Percentiles rank a stretch among this genome's conserved stretches.
These are phyloP conservation scores for Loxodes magnus DNA, from an alignment of 73 alveolate genomes.

Conservation along the genomic window DNA sequence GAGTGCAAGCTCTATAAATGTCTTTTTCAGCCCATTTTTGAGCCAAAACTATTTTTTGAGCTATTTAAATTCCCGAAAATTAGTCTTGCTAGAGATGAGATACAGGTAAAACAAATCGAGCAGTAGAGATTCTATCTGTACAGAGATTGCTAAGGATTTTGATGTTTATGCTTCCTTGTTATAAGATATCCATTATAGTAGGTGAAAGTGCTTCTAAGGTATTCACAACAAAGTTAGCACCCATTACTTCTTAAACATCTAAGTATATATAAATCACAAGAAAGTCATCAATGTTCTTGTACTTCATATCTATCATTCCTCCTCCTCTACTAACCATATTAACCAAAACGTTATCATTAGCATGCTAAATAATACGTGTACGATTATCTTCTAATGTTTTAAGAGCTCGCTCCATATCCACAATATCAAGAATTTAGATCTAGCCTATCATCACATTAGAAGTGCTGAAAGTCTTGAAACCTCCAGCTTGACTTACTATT, in stretches of 20 bases:
- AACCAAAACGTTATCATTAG: constrained; percentile 66
- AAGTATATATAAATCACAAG: constrained; percentile 56
- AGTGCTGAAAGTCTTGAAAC: constrained; percentile 72
- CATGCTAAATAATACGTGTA: constrained; percentile 75
- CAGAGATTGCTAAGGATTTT: constrained; percentile 86
- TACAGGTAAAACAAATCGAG: constrained; percentile 71
- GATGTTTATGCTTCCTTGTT: constrained; percentile 68
- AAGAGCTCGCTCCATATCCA: constrained; percentile 36
- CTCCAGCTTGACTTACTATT: constrained; percentile 83
- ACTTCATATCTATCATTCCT: constrained; percentile 82
- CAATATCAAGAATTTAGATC: constrained; percentile 64
- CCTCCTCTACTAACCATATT: constrained; percentile 96
- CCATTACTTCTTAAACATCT: constrained; percentile 94
- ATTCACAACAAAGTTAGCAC: constrained; percentile 90
- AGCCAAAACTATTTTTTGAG: constrained; percentile 80
- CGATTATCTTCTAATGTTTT: constrained; percentile 52
- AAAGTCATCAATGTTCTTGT: constrained; percentile 17
- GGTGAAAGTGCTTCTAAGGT: constrained; percentile 79
- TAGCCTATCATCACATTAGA: constrained; percentile 90
- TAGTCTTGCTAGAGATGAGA: constrained; percentile 59
- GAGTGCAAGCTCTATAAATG: constrained; percentile 89
- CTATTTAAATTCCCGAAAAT: constrained; percentile 74
- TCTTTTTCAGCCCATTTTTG: constrained; percentile 77
- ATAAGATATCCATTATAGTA: constrained; percentile 38
- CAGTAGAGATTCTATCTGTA: constrained; percentile 72